Evolutionary conservation across 1,284 basidiomycete species (phyloP), one percentile per base, ranked within the genome.

Genomic region (Sporisorium graminicola): DNA sequence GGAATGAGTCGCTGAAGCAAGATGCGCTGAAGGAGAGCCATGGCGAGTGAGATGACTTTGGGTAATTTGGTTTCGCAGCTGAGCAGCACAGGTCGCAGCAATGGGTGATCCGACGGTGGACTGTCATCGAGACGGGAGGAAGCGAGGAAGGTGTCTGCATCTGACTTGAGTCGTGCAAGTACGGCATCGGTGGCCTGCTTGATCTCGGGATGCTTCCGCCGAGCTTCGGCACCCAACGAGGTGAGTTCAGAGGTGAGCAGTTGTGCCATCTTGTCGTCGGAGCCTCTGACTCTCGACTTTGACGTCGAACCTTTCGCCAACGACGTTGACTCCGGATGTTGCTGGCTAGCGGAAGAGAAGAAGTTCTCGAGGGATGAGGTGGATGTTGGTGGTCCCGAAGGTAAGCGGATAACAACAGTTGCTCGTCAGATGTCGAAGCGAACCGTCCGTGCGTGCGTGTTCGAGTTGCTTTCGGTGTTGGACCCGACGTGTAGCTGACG

Each of bases 61-160:
- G 93, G 91, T 76, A 95, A 93, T 87, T 93, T 94, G 12, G 94
- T 97, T 50, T 92, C 91, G 85, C 95, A 96, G 55, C 94, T 95
- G 89, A 97, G 93, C 82, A 95, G 93, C 3, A 99, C 91, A 0
- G 97, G 95, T 54, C 90, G 89, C 31, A 98, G 89, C 26, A 98
- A 89, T 27, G 91, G 90, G 88, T 94, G 92, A 27, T 80, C 75
- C 26, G 50, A 55, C 4, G 69, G 37, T 52, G 66, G 56, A 58
- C 54, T 44, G 40, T 53, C 43, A 61, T 68, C 61, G 24, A 47
- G 6, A 26, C 54, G 62, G 12, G 51, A 64, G 12, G 68, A 58
- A 35, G 68, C 57, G 31, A 77, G 69, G n/a, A 75, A 70, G 26
- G 46, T 55, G 37, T 80, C 78, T n/a, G 70, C 60, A 12, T 81